These are phyloP conservation scores for Mycena capillaripes DNA, from an alignment of 768 basidiomycete genomes.

Conservation along the genomic window DNA sequence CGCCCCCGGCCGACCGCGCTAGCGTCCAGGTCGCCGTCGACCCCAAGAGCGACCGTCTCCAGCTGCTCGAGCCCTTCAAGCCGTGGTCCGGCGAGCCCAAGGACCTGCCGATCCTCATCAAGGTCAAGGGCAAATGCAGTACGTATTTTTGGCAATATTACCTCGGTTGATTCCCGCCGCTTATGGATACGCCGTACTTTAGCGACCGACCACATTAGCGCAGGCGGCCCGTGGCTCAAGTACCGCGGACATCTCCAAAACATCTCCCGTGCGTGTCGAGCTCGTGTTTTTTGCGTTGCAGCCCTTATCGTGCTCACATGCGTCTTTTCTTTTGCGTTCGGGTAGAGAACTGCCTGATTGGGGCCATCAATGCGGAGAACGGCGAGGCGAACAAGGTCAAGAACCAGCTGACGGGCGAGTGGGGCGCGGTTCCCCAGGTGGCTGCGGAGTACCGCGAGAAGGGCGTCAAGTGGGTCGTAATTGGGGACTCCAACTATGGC, in stretches of 20 bases:
- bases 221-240: slow-evolving; percentile 99
- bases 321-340: slow-evolving; percentile 20
- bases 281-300: background rate
- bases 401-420: slow-evolving; percentile 92
- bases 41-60: slow-evolving; percentile 84
- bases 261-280: slow-evolving; percentile 89
- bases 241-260: slow-evolving; percentile 99
- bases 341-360: slow-evolving; percentile 95
- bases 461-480: slow-evolving; percentile 96
- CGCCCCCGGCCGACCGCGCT: slow-evolving; percentile 89
- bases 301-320: slow-evolving; percentile 1
- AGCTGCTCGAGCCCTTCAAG: slow-evolving; percentile 85
- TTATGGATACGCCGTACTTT: slow-evolving; percentile 12
- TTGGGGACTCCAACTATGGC: slow-evolving; percentile 97
- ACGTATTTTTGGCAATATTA: slow-evolving; percentile 49
- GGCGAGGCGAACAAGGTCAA: slow-evolving; percentile 96
- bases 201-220: slow-evolving; percentile 95
- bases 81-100: slow-evolving; percentile 95
- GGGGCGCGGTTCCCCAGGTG: slow-evolving; percentile 85
- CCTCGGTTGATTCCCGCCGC: background rate
- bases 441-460: slow-evolving; percentile 91
- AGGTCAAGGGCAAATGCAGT: slow-evolving; percentile 99
- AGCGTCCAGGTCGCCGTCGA: slow-evolving; percentile 89
- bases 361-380: slow-evolving; percentile 96
- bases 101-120: slow-evolving; percentile 95